These are phyloP conservation scores for Tulasnella sp. DNA, from an alignment of 768 basidiomycete genomes.

Conservation along the genomic window DNA sequence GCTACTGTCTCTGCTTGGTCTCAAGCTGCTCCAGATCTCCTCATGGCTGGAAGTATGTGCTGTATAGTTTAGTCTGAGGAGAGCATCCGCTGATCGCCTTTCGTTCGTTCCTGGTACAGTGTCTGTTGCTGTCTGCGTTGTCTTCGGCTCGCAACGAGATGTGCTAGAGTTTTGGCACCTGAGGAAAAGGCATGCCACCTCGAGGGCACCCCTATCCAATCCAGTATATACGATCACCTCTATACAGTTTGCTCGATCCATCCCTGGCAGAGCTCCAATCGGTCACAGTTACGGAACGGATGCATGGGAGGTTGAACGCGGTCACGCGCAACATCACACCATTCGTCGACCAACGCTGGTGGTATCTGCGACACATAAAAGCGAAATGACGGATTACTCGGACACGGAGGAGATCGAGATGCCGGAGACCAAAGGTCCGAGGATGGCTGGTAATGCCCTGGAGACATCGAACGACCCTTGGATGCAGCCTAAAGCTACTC, in stretches of 20 bases:
- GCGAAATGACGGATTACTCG: not conserved
- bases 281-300: not conserved
- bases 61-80: not conserved
- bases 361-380: not conserved
- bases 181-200: not conserved
- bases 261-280: not conserved
- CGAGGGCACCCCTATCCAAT: not conserved
- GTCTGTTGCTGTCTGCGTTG: not conserved
- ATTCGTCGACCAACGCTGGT: not conserved
- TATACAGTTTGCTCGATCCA: not conserved
- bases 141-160: conserved; percentile 3
- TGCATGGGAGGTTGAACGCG: not conserved
- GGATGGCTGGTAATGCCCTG: not conserved
- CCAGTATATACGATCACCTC: not conserved
- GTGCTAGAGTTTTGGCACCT: conserved; percentile 5
- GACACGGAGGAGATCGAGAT: not conserved
- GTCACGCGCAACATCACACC: not conserved
- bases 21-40: not conserved
- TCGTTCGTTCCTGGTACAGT: not conserved
- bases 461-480: not conserved
- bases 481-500: not conserved
- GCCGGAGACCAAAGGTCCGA: not conserved
- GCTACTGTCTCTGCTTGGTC: not conserved
- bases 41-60: not conserved
- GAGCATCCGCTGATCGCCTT: not conserved